Percentiles rank a stretch among this genome's conserved stretches.
Conservation (phyloP, 768 basidiomycete species). For the Termitomyces sp. region DNA sequence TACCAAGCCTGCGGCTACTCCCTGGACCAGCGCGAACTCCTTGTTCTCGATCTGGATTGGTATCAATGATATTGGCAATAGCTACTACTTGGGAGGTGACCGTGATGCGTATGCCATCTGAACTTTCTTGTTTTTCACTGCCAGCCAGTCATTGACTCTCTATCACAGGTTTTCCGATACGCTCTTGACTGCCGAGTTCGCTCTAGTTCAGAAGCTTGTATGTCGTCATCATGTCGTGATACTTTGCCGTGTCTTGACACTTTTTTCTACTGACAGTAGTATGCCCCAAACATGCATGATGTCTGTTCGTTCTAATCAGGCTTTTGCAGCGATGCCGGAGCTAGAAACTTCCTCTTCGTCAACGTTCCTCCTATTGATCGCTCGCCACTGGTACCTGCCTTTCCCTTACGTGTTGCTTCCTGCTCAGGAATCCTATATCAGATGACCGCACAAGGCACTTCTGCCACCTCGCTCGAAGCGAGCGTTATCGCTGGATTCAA, state of each 20-base stretch:
- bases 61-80: slow-evolving; percentile 66
- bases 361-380: slow-evolving; percentile 40
- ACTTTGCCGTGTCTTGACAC: neutral
- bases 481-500: slow-evolving; percentile 52
- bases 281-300: neutral
- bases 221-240: slow-evolving; percentile 15
- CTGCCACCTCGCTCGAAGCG: slow-evolving; percentile 37
- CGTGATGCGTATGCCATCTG: slow-evolving; percentile 40
- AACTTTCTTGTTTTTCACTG: neutral
- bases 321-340: slow-evolving; percentile 42
- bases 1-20: slow-evolving; percentile 43
- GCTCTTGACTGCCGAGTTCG: too few species aligned
- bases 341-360: slow-evolving; percentile 51
- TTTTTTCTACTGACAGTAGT: slow-evolving; percentile 23
- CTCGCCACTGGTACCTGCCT: slow-evolving; percentile 35
- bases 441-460: slow-evolving; percentile 44
- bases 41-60: slow-evolving; percentile 72
- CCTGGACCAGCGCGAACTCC: slow-evolving; percentile 55
- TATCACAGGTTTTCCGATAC: slow-evolving; percentile 40
- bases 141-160: neutral
- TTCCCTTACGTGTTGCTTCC: neutral
- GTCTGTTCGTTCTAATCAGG: neutral
- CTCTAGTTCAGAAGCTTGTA: slow-evolving; percentile 48
- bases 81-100: slow-evolving; percentile 43
- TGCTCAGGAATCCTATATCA: slow-evolving; percentile 13